These are phyloP conservation scores for Kwoniella dendrophila DNA, from an alignment of 768 basidiomycete genomes.

Conservation along the genomic window DNA sequence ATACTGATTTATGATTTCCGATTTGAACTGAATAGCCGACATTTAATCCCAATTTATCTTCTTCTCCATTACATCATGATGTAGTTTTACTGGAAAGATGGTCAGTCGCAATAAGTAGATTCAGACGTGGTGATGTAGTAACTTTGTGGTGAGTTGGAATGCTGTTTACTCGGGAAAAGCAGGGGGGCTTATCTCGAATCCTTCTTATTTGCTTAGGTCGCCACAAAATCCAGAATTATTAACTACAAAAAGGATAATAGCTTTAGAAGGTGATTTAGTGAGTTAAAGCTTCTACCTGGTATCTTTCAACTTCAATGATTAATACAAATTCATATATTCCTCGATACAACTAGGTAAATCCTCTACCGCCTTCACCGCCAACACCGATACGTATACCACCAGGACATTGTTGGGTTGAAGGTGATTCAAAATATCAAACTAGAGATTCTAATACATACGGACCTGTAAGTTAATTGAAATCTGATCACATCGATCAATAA, in stretches of 20 bases:
- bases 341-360: slow-evolving; percentile 39
- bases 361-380: slow-evolving; percentile 51
- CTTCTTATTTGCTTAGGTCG: slow-evolving; percentile 37
- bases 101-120: slow-evolving; percentile 42
- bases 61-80: slow-evolving; percentile 50
- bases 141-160: slow-evolving; percentile 52
- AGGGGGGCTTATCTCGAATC: no score
- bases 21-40: slow-evolving; percentile 47
- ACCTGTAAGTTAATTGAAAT: slow-evolving; percentile 50
- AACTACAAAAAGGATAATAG: slow-evolving; percentile 57
- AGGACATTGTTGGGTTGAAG: slow-evolving; percentile 58
- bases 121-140: slow-evolving; percentile 52
- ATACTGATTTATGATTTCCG: neutral
- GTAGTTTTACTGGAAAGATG: slow-evolving; percentile 55
- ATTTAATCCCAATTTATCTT: slow-evolving; percentile 52
- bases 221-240: slow-evolving; percentile 53
- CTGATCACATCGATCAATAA: no score
- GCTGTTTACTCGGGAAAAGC: no score
- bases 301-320: no score
- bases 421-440: slow-evolving; percentile 54
- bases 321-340: no score
- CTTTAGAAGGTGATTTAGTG: slow-evolving; percentile 55
- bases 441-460: slow-evolving; percentile 56
- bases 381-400: slow-evolving; percentile 53
- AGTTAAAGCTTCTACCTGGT: slow-evolving; percentile 14